Conservation (phyloP, 2,329 filamentous ascomycete genomes). For the Stachybotrys echinatus region DNA sequence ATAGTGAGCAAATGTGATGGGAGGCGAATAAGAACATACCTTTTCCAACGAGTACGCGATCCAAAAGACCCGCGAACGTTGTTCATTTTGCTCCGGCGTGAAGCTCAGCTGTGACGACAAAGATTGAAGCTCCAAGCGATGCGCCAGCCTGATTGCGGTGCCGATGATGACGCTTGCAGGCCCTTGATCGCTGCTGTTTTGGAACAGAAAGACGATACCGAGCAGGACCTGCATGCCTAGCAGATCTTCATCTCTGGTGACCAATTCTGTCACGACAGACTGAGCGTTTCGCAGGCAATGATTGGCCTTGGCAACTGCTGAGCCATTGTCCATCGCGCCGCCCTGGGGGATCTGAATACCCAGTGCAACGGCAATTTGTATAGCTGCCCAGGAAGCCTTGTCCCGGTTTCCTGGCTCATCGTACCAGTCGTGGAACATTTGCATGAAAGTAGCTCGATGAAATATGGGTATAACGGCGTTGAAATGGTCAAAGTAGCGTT, state of each 20-base stretch:
- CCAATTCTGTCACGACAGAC: conserved; percentile 29
- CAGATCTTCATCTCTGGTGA: conserved; percentile 29
- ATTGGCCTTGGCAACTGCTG: conserved; percentile 15
- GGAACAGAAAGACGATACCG: conserved; percentile 30
- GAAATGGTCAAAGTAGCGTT: conserved; percentile 29
- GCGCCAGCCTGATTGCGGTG: conserved; percentile 31
- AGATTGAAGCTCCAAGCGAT: conserved; percentile 28
- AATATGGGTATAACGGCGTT: conserved; percentile 33
- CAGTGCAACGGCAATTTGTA: conserved; percentile 33
- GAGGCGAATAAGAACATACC: conserved; percentile 11
- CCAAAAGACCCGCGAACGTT: conserved; percentile 34
- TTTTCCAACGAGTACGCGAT: conserved; percentile 35
- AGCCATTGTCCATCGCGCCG: conserved; percentile 9
- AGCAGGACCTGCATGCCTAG: conserved; percentile 33
- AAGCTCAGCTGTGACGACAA: conserved; percentile 15
- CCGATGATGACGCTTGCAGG: conserved; percentile 31
- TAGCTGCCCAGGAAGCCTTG: conserved; percentile 27
- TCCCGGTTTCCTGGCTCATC: conserved; percentile 11
- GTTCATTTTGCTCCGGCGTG: conserved; percentile 22
- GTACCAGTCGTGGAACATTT: conserved; percentile 28
- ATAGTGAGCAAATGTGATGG: neutral
- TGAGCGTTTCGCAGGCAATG: conserved; percentile 31
- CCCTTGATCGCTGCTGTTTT: conserved; percentile 28
- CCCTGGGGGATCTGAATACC: conserved; percentile 21
- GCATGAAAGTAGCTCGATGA: conserved; percentile 28